phyloP scores from a whole-genome alignment of 1,139 yeast genomes.

The Hyphopichia burtonii region DNA sequence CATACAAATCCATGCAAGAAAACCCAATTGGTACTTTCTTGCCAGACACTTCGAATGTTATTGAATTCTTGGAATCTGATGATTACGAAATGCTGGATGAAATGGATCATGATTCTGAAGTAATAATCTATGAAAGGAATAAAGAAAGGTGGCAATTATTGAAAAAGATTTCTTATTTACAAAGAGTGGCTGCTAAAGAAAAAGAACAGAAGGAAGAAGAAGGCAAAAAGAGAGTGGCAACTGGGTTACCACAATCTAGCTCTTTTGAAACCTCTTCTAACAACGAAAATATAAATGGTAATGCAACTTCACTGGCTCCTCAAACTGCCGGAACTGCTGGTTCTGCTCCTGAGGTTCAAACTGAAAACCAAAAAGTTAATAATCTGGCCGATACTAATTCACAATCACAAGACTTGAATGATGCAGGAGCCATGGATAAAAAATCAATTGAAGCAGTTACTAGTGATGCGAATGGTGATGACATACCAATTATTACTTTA shows the following conservation, averaged over 20 bases:
- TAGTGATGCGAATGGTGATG: conserved; percentile 18
- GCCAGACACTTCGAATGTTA: conserved; percentile 58
- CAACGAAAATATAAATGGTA: neutral
- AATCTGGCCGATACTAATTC: neutral
- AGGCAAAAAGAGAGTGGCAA: conserved; percentile 28
- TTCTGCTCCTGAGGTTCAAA: neutral
- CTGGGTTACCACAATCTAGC: conserved; percentile 28
- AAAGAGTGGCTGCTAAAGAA: conserved; percentile 53
- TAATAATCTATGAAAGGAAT: conserved; percentile 44
- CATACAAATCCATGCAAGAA: conserved; percentile 44
- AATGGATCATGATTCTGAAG: conserved; percentile 43
- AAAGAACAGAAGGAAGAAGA: conserved; percentile 33
- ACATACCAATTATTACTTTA: conserved; percentile 47
- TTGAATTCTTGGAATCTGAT: conserved; percentile 52
- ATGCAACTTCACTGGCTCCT: neutral
- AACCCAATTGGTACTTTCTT: conserved; percentile 43
- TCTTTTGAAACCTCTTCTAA: conserved; percentile 5
- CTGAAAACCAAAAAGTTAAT: neutral
- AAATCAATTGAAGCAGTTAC: conserved; percentile 4
- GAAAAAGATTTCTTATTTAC: conserved; percentile 67
- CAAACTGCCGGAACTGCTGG: conserved; percentile 8
- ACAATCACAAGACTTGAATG: neutral
- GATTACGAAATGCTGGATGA: conserved; percentile 35
- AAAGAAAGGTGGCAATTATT: conserved; percentile 66
- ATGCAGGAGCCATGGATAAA: conserved; percentile 1